Conservation (phyloP, 306 rosid genomes). For the Glycine tomentella region DNA sequence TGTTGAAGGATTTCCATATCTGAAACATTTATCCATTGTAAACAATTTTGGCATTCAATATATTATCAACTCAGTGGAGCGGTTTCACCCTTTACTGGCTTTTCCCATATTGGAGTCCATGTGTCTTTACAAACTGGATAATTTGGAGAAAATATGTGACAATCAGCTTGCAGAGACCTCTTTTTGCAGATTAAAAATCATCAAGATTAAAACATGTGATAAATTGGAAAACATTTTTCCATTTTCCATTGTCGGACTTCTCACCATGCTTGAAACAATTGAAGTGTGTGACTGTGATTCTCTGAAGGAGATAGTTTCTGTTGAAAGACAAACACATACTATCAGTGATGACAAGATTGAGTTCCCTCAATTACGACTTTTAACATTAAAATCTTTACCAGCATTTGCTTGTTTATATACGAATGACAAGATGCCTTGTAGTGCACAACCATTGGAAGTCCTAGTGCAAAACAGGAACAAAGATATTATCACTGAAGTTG, state of each 20-base stretch:
- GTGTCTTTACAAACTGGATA: slow-evolving; percentile 30
- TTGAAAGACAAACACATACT: background rate
- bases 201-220: slow-evolving; percentile 21
- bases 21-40: slow-evolving; percentile 46
- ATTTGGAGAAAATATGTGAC: slow-evolving; percentile 37
- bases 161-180: slow-evolving; percentile 32
- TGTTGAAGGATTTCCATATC: slow-evolving; percentile 42
- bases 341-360: background rate
- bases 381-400: slow-evolving; percentile 15
- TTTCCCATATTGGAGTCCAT: slow-evolving; percentile 45
- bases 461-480: background rate
- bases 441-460: background rate
- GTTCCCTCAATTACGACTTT: background rate
- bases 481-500: background rate
- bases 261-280: slow-evolving; percentile 42
- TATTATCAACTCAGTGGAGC: slow-evolving; percentile 26
- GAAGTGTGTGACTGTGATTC: slow-evolving; percentile 39
- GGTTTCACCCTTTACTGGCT: background rate
- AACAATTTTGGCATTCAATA: slow-evolving; percentile 18
- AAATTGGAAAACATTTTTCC: slow-evolving; percentile 40
- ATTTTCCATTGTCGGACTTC: slow-evolving; percentile 15
- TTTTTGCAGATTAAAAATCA: slow-evolving; percentile 37
- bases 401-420: background rate
- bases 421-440: background rate
- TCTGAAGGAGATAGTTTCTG: slow-evolving; percentile 32